These are phyloP conservation scores for Oenanthe javanica DNA, from an alignment of 140 eudicot species.

Conservation along the genomic window DNA sequence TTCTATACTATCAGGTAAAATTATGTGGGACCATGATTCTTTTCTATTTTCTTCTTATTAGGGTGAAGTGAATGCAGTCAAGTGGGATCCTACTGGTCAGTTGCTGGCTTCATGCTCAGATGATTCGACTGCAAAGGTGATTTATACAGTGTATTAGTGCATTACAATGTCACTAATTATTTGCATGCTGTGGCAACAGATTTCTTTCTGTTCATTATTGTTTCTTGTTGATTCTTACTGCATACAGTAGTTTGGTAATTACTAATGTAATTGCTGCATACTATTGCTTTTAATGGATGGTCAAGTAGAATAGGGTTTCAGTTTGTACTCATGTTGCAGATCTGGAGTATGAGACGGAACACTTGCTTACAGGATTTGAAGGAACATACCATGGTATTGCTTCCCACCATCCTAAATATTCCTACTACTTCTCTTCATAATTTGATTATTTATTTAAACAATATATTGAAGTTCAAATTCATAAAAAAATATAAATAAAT, in stretches of 20 bases:
- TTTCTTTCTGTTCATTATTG: background rate
- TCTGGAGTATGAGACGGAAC: constrained; percentile 88
- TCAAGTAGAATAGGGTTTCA: too few species aligned
- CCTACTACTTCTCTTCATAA: background rate
- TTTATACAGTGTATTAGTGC: background rate
- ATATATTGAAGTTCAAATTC: background rate
- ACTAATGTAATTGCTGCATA: background rate
- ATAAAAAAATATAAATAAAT: too few species aligned
- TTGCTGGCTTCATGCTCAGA: constrained; percentile 94
- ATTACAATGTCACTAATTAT: background rate
- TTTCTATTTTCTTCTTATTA: constrained; percentile 18
- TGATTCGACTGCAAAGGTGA: constrained; percentile 44
- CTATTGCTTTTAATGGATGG: background rate
- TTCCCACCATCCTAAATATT: background rate
- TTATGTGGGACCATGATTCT: background rate
- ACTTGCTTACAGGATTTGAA: constrained; percentile 66
- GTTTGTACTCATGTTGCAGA: constrained; percentile 34
- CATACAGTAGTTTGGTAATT: background rate
- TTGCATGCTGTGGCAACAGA: background rate
- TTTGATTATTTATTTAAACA: background rate
- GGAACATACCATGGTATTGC: constrained; percentile 62
- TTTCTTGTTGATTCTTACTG: background rate
- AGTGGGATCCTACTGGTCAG: constrained; percentile 97
- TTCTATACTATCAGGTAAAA: background rate
- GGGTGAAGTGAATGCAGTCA: constrained; percentile 90